phyloP scores from a whole-genome alignment of 257 asterid genomes.

The Mentha longifolia region DNA sequence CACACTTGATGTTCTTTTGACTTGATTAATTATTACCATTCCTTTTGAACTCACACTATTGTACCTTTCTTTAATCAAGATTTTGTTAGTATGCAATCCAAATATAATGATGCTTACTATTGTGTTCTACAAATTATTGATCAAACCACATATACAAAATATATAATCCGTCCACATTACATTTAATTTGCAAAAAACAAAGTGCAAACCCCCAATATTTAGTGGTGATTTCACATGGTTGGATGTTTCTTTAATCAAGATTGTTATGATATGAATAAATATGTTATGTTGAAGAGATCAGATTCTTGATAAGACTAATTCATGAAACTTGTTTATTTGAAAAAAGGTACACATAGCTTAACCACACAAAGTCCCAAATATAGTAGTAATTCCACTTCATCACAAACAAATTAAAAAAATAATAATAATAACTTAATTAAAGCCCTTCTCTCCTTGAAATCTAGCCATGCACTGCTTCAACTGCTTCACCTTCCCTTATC shows the following conservation, averaged over 20 bases:
- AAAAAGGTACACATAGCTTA: background rate
- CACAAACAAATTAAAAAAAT: background rate
- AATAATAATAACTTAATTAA: background rate
- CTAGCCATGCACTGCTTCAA: conserved; percentile 26
- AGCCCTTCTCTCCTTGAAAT: conserved; percentile 16
- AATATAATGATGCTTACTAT: background rate
- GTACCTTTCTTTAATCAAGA: conserved; percentile 6
- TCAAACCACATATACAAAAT: background rate
- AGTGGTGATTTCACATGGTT: background rate
- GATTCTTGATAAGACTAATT: background rate
- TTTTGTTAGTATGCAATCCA: background rate
- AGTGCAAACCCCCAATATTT: background rate
- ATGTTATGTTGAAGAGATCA: background rate
- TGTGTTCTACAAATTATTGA: too few relatives aligned
- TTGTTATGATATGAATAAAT: too few relatives aligned
- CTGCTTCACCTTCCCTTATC: conserved; percentile 30
- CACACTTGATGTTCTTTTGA: conserved; percentile 31
- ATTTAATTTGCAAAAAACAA: too few relatives aligned
- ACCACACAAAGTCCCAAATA: background rate
- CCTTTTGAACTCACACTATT: conserved; percentile 25
- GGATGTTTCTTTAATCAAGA: too few relatives aligned
- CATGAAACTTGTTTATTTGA: background rate
- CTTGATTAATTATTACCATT: conserved; percentile 27
- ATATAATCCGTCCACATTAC: too few relatives aligned
- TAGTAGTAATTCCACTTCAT: background rate